Conservation (phyloP, 192 early-diverging fungal species). For the Backusella macrospora region DNA sequence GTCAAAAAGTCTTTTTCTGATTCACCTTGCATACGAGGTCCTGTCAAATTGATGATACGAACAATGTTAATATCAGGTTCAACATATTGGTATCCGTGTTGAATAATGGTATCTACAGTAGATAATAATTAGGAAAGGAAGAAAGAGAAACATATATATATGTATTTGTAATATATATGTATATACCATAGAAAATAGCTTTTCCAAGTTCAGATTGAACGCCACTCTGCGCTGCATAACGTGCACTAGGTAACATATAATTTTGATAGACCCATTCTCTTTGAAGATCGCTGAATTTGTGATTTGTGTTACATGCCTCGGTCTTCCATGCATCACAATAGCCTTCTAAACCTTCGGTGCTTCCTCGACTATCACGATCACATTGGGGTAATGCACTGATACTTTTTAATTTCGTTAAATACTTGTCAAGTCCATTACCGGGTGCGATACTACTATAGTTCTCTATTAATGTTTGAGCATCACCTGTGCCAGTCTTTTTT, state of each 20-base stretch:
- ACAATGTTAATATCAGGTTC: constrained; percentile 38
- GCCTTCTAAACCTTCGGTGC: background rate
- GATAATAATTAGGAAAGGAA: background rate
- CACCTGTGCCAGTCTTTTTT: constrained; percentile 31
- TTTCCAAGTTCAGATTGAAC: constrained; percentile 30
- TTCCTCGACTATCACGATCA: background rate
- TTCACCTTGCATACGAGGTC: constrained; percentile 18
- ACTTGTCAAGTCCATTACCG: constrained; percentile 22
- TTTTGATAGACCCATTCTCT: constrained; percentile 19
- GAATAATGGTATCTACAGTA: constrained; percentile 34
- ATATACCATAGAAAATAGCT: constrained; percentile 39
- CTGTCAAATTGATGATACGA: constrained; percentile 31
- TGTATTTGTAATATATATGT: background rate
- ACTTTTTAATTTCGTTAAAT: constrained; percentile 6
- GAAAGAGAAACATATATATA: no score
- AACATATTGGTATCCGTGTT: constrained; percentile 39
- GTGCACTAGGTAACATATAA: constrained; percentile 25
- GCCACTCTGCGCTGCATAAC: constrained; percentile 23
- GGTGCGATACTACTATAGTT: constrained; percentile 17
- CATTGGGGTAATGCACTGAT: constrained; percentile 14
- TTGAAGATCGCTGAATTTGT: constrained; percentile 4
- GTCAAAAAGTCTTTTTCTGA: constrained; percentile 27
- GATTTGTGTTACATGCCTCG: constrained; percentile 10
- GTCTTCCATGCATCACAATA: constrained; percentile 14
- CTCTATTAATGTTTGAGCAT: constrained; percentile 28